Base-by-base conservation (phyloP, 371 early-diverging fungal genomes). In the Mucor velutinosus region DNA sequence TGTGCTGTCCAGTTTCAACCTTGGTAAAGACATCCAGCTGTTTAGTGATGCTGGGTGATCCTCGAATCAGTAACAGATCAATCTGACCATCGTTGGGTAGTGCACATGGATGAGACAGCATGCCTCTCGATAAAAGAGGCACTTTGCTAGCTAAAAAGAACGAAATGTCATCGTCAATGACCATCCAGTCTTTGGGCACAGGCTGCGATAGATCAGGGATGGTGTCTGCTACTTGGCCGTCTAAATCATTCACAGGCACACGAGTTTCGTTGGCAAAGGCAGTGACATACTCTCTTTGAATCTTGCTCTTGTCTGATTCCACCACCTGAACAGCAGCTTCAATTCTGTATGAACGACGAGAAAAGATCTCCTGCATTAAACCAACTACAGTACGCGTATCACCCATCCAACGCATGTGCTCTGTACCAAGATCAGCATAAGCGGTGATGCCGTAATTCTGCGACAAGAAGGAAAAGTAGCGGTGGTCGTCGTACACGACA, bases 351-450 rank as follows among this genome's bases (percentile, higher is more conserved):
- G 74, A 74, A n/a, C 73, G 53, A 7, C 76, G 69, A 7, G 77
- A 66, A 51, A 89, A 65, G 12, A 87, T 78, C 33, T 80, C 80
- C 37, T 86, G 74, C 32, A 89, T 27, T 15, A 83, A 67, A 1
- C 87, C 81, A 12, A 84, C 53, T 0, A 80, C 69, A 4, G 82
- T 75, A 8, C 89, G 81, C 0, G 82, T 68, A 69, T 83, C 87
- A 14, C 87, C 87, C 87, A 88, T 85, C 86, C 86, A 89, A 29
- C 89, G 70, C 72, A 88, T 51, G 61, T 83, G 67, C 66, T 89
- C 89, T 1, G 89, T 85, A 17, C 77, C 86, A 51, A 89, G 64
- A 70, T 87, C 89, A 10, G 86, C 81, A 45, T 86, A 68, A 64
- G 86, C 89, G 10, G 86, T 77, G 35, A 86, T 74, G 23, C 89